Evolutionary conservation across 2,329 filamentous ascomycete species (phyloP).

Genomic region (Colletotrichum abscissum): DNA sequence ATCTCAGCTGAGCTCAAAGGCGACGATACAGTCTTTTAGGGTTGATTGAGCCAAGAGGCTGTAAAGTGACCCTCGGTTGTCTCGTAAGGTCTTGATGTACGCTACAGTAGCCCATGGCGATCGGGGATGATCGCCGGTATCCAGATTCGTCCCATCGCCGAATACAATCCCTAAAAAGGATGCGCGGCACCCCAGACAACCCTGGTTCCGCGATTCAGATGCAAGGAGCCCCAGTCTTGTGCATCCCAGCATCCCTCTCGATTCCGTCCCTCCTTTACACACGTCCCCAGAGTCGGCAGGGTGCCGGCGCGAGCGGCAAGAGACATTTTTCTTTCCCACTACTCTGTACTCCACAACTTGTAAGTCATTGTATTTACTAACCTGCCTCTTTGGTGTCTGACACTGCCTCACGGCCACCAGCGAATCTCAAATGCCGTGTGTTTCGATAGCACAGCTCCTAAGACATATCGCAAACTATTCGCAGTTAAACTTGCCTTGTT

Average conservation of each 20-base stretch:
- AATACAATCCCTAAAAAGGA: background rate
- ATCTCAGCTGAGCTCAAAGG: background rate
- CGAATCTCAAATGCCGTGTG: background rate
- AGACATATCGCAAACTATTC: background rate
- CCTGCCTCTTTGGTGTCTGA: background rate
- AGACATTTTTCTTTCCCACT: background rate
- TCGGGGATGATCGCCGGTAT: slow-evolving; percentile 7
- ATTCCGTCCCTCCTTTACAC: background rate
- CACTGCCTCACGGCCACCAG: background rate
- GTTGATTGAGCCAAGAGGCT: background rate
- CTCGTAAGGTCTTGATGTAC: background rate
- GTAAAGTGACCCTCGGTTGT: background rate
- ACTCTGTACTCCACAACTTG: background rate
- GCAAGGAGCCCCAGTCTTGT: slow-evolving; percentile 14
- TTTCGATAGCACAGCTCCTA: background rate
- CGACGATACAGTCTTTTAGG: background rate
- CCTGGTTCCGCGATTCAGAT: background rate
- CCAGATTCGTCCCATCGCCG: slow-evolving; percentile 13
- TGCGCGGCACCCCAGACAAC: background rate
- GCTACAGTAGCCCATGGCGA: slow-evolving; percentile 3
- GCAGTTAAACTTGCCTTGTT: background rate
- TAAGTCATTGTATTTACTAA: background rate
- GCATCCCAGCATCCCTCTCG: background rate
- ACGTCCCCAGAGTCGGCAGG: slow-evolving; percentile 10
- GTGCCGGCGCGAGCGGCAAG: slow-evolving; percentile 2